These are phyloP conservation scores for Aphanomyces astaci DNA, from an alignment of 352 stramenopile species.

Conservation along the genomic window DNA sequence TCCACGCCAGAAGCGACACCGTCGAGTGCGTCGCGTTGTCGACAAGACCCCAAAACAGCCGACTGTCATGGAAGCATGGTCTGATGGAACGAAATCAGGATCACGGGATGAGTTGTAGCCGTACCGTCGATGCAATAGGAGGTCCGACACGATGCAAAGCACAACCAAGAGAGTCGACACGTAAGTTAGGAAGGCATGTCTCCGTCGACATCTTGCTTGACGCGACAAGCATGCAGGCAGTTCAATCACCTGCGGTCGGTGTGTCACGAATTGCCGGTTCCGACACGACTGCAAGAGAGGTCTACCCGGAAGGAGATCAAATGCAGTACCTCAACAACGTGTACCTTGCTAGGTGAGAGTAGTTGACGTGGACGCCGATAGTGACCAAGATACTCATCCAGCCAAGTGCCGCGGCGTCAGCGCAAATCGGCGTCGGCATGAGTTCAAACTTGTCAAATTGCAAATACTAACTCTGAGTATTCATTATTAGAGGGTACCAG, in stretches of 20 bases:
- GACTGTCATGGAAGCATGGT: constrained; percentile 3
- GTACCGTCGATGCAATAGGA: constrained; percentile 16
- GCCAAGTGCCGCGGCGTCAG: neutral
- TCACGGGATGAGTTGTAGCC: neutral
- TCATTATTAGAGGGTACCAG: neutral
- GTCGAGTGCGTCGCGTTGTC: constrained; percentile 21
- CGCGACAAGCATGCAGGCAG: neutral
- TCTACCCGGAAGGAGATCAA: neutral
- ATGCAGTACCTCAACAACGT: neutral
- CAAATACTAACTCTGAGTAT: too few species aligned
- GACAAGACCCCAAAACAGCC: constrained; percentile 16
- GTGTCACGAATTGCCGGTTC: neutral
- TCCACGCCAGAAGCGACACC: constrained; percentile 14
- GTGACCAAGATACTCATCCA: neutral
- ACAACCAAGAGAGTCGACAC: neutral
- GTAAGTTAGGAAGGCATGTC: neutral
- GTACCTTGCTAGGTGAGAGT: neutral
- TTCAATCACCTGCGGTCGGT: neutral
- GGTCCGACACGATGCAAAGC: constrained; percentile 13
- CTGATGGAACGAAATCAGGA: neutral
- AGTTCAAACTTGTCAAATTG: too few species aligned
- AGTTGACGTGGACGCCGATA: neutral
- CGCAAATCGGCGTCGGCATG: neutral
- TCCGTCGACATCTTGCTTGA: neutral
- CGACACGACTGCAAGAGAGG: neutral